These are phyloP conservation scores for Achlya hypogyna DNA, from an alignment of 352 stramenopile species.

Conservation along the genomic window DNA sequence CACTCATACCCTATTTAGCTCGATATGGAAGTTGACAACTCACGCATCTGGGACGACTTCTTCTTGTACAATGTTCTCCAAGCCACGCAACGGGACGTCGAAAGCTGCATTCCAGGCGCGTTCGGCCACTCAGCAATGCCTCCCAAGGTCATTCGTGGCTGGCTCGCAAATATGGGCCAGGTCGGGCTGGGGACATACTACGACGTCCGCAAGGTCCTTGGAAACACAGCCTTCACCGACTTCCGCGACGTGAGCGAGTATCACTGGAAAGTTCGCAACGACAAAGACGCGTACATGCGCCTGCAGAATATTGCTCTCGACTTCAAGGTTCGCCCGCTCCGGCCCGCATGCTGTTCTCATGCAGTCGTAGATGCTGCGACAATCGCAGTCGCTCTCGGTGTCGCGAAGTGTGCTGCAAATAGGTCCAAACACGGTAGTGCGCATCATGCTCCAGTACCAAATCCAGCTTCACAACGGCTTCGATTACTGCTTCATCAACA, in stretches of 20 bases:
- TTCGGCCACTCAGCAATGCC: not conserved
- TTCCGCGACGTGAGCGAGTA: not conserved
- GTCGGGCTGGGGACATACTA: not conserved
- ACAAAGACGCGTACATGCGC: not conserved
- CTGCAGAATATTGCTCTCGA: not conserved
- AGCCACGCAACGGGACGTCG: not conserved
- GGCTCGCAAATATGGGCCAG: conserved; percentile 1
- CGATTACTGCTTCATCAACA: conserved; percentile 4
- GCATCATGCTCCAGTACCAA: conserved; percentile 6
- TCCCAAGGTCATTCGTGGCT: not conserved
- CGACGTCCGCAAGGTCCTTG: not conserved
- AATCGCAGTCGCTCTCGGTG: not conserved
- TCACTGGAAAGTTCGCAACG: not conserved
- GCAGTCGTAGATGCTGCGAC: not conserved
- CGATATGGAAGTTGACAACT: not conserved
- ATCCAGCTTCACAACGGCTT: not conserved
- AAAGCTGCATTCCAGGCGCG: not conserved
- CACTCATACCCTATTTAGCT: not conserved
- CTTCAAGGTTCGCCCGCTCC: not conserved
- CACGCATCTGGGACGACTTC: not conserved
- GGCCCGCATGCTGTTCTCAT: too few relatives aligned
- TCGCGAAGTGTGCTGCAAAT: not conserved
- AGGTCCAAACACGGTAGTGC: not conserved
- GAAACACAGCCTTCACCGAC: not conserved
- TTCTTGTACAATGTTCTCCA: conserved; percentile 1